A percentile compares a stretch with the other conserved stretches of the same genome.
Evolutionary conservation across 164 flowering plant species (phyloP).

Genomic region (Warburgia ugandensis): DNA sequence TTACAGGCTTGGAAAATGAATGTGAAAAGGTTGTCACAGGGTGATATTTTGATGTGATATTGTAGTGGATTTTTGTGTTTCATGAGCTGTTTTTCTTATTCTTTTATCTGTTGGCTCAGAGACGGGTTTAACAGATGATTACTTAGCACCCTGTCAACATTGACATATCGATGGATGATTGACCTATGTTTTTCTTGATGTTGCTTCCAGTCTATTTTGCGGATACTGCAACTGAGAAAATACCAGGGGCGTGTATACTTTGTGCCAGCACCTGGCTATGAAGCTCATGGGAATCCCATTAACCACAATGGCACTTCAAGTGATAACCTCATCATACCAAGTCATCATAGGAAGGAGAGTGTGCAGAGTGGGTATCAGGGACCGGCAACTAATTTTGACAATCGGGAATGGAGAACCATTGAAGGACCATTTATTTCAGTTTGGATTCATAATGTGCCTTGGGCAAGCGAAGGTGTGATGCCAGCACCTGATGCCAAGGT

Average conservation of each 20-base stretch:
- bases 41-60: no score
- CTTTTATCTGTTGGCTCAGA: not conserved
- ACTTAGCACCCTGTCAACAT: not conserved
- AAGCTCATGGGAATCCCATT: constrained; percentile 52
- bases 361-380: constrained; percentile 46
- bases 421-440: constrained; percentile 86
- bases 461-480: constrained; percentile 75
- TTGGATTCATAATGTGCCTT: constrained; percentile 98
- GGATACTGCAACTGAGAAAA: constrained; percentile 53
- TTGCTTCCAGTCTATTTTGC: constrained; percentile 50
- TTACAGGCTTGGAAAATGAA: no score
- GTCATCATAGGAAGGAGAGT: constrained; percentile 23
- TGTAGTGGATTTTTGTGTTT: no score
- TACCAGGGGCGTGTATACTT: constrained; percentile 72
- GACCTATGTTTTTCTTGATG: not conserved
- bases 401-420: constrained; percentile 60
- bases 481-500: constrained; percentile 96
- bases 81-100: no score
- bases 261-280: constrained; percentile 93
- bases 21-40: no score
- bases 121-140: not conserved
- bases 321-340: constrained; percentile 5
- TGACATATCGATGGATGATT: not conserved
- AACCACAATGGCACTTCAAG: constrained; percentile 19
- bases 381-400: constrained; percentile 32